Percentiles rank a stretch among this genome's conserved stretches.
Conservation (phyloP, 345 rosid species). For the Aethionema arabicum region DNA sequence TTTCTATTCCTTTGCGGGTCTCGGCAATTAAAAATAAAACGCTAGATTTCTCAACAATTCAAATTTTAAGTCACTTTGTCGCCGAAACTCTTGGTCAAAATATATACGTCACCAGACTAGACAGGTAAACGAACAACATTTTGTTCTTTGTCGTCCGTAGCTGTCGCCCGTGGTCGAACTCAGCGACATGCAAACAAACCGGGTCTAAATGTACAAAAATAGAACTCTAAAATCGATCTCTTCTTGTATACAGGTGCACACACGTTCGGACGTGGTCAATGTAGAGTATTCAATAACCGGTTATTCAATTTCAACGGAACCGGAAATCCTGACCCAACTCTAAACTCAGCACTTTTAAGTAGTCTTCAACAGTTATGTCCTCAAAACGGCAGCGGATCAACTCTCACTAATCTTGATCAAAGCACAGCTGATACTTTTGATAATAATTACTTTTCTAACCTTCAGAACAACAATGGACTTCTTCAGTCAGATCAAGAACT, state of each 20-base stretch:
- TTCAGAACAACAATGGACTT: slow-evolving; percentile 43
- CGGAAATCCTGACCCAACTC: slow-evolving; percentile 48
- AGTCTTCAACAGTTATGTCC: slow-evolving; percentile 53
- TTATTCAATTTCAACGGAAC: slow-evolving; percentile 49
- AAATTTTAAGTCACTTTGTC: no score
- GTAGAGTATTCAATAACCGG: slow-evolving; percentile 37
- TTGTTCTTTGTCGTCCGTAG: no score
- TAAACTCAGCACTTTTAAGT: slow-evolving; percentile 44
- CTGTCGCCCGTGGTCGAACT: no score
- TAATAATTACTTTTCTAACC: slow-evolving; percentile 52
- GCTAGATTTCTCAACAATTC: no score
- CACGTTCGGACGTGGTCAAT: slow-evolving; percentile 62
- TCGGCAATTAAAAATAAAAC: no score
- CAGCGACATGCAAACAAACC: slow-evolving; percentile 3
- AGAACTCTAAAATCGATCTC: slow-evolving; percentile 11
- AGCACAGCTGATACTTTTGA: slow-evolving; percentile 54
- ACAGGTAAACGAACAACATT: no score
- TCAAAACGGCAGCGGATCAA: slow-evolving; percentile 41
- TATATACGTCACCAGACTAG: no score
- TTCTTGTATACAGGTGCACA: slow-evolving; percentile 49
- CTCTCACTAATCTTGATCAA: slow-evolving; percentile 45
- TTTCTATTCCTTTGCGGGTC: no score
- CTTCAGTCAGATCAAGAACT: slow-evolving; percentile 62
- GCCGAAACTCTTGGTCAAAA: no score
- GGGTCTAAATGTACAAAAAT: not conserved